phyloP scores from a whole-genome alignment of 2,329 filamentous ascomycete genomes.

The Akanthomyces muscarius region DNA sequence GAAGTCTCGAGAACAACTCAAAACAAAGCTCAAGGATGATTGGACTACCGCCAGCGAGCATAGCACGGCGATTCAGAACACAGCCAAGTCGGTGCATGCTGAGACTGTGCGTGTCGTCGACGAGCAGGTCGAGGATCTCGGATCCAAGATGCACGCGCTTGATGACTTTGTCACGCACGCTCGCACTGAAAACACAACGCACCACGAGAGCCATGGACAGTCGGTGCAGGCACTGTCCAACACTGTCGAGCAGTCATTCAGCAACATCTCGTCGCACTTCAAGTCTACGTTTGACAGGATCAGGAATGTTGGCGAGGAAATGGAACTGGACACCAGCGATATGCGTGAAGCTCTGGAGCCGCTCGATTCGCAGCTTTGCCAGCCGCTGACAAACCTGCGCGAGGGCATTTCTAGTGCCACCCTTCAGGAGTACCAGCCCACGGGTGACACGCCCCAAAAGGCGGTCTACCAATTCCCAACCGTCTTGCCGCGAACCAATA shows the following conservation, averaged over 20 bases:
- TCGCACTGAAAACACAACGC: conserved; percentile 71
- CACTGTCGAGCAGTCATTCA: conserved; percentile 70
- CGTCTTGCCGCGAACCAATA: conserved; percentile 69
- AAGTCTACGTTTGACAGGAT: conserved; percentile 64
- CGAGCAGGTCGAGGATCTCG: conserved; percentile 81
- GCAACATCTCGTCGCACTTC: conserved; percentile 66
- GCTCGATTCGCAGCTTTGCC: conserved; percentile 57
- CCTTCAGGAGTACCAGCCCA: conserved; percentile 77
- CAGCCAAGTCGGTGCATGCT: conserved; percentile 82
- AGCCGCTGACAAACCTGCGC: conserved; percentile 68
- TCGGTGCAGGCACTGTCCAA: conserved; percentile 63
- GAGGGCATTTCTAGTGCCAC: conserved; percentile 59
- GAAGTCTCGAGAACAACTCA: conserved; percentile 71
- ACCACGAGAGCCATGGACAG: conserved; percentile 66
- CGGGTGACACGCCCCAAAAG: conserved; percentile 82
- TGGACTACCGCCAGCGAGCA: conserved; percentile 77
- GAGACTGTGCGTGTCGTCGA: conserved; percentile 88
- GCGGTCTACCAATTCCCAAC: conserved; percentile 76
- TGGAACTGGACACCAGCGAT: conserved; percentile 55
- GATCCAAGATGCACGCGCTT: conserved; percentile 81
- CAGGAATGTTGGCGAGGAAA: conserved; percentile 63
- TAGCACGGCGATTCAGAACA: conserved; percentile 77
- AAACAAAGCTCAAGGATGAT: conserved; percentile 78
- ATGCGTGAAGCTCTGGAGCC: conserved; percentile 60
- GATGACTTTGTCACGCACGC: conserved; percentile 88